Evolutionary conservation across 257 asterid species (phyloP), one percentile per base, ranked within the genome.

Genomic region (Scutellaria baicalensis): DNA sequence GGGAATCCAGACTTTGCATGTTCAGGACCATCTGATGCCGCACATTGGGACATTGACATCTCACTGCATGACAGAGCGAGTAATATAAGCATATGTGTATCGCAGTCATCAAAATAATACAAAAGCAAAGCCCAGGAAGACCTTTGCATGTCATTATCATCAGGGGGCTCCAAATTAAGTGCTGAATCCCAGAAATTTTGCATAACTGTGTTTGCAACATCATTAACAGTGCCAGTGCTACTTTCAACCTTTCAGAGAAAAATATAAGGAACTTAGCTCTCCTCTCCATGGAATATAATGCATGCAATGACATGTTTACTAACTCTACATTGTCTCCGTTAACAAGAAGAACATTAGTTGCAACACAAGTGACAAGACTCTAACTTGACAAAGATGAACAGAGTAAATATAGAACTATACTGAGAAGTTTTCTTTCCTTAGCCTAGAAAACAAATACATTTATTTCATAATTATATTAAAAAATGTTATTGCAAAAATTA

Each of bases 141-240:
- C 98, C 98, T 93, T 33, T 77, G 89, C 1, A 92, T 76, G 52
- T 93, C 98, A 78, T 44, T 90, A 78, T 93, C 97, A 69, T 93
- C 98, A 36, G 91, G 74, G 42, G 95, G 83, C 65, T 93, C 98
- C 79, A 87, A 71, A 84, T 87, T 85, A 33, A 90, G 84, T 38
- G 98, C 97, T 13, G 97, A 90, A 83, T 90, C 98, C 97, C 97
- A 93, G 84, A 93, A 93, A 81, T 90, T 93, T 83, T 93, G 98
- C 96, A 93, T 88, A 71, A 87, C 88, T 27, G 96, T 81, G 71
- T 79, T 87, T 76, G 96, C 86, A 27, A 80, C 87, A 72, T 90
- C 97, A 76, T 82, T 93, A 48, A 61, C 93, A 70, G 90, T 60
- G 63, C 86, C 95, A 50, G 93, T 79, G 74, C 97, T 81, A 72